A percentile compares a stretch with the other conserved stretches of the same genome.
Evolutionary conservation across 306 rosid genomes (phyloP).

Genomic region (Cucurbita pepo): DNA sequence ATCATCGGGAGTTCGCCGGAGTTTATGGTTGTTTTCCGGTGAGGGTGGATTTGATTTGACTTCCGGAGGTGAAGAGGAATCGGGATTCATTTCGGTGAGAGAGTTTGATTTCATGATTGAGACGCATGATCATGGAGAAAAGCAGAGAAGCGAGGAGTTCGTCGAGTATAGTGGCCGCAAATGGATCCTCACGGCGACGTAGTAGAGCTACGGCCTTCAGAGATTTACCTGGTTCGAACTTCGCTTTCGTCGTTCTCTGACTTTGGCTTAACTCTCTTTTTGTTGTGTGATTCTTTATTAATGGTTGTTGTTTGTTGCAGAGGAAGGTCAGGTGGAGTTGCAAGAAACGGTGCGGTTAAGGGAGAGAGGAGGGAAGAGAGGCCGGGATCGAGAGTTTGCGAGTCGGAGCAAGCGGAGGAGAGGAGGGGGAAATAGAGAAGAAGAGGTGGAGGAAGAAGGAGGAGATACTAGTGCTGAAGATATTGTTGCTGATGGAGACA

Average conservation of each 20-base stretch:
- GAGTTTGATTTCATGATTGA: slow-evolving; percentile 23
- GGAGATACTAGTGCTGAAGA: slow-evolving; percentile 30
- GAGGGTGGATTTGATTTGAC: neutral
- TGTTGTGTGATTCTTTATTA: neutral
- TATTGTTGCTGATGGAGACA: slow-evolving; percentile 25
- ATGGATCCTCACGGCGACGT: slow-evolving; percentile 19
- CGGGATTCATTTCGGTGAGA: neutral
- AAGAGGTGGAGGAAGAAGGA: slow-evolving; percentile 13
- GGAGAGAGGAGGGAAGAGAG: slow-evolving; percentile 20
- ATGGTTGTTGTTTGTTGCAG: slow-evolving; percentile 8
- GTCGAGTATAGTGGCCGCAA: slow-evolving; percentile 18
- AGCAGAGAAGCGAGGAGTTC: slow-evolving; percentile 40
- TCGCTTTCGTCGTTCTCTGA: neutral
- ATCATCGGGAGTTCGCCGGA: neutral
- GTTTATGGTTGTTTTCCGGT: neutral
- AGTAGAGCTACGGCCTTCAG: slow-evolving; percentile 17
- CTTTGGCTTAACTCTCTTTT: neutral
- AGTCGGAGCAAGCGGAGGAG: slow-evolving; percentile 31
- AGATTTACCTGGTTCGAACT: slow-evolving; percentile 30
- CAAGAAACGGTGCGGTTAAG: slow-evolving; percentile 15
- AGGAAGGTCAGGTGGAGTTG: slow-evolving; percentile 28
- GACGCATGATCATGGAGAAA: slow-evolving; percentile 31
- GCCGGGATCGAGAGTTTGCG: slow-evolving; percentile 16
- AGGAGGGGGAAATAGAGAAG: slow-evolving; percentile 17
- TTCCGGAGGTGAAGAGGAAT: neutral